Evolutionary conservation across 2,329 filamentous ascomycete species (phyloP).

Genomic region (Xylariaceae sp.): DNA sequence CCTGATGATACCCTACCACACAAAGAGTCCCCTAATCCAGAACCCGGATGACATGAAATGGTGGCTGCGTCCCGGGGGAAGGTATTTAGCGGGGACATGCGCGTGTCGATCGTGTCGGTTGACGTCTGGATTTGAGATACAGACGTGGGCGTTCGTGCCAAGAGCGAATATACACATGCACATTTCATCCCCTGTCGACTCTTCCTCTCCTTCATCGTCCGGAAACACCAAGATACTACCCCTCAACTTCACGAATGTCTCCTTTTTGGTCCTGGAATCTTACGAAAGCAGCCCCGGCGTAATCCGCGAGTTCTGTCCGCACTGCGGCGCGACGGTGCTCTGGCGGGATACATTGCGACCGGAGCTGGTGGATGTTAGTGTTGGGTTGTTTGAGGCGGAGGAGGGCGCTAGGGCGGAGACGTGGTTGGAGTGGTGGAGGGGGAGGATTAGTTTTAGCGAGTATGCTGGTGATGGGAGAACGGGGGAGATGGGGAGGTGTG

Average conservation of each 20-base stretch:
- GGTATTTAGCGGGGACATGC: conserved; percentile 56
- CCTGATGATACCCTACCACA: conserved; percentile 44
- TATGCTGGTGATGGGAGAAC: conserved; percentile 37
- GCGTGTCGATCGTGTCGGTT: conserved; percentile 59
- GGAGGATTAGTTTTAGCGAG: conserved; percentile 54
- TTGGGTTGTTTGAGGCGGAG: conserved; percentile 48
- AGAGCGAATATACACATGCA: conserved; percentile 40
- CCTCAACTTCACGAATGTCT: conserved; percentile 35
- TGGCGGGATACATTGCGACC: conserved; percentile 52
- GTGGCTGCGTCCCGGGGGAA: conserved; percentile 45
- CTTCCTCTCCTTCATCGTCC: conserved; percentile 33
- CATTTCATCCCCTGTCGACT: conserved; percentile 28
- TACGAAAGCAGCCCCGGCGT: conserved; percentile 52
- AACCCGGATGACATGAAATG: conserved; percentile 51
- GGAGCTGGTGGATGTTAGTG: conserved; percentile 58
- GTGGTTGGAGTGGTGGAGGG: conserved; percentile 59
- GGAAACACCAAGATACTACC: conserved; percentile 14
- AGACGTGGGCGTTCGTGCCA: conserved; percentile 62
- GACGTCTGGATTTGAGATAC: conserved; percentile 56
- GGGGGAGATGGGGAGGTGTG: conserved; percentile 28
- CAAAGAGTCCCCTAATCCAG: conserved; percentile 28
- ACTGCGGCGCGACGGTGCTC: conserved; percentile 60
- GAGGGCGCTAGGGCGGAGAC: conserved; percentile 50
- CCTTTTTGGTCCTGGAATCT: conserved; percentile 41
- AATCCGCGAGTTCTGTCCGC: conserved; percentile 55